phyloP scores from a whole-genome alignment of 306 rosid genomes.

The Quercus rubra region DNA sequence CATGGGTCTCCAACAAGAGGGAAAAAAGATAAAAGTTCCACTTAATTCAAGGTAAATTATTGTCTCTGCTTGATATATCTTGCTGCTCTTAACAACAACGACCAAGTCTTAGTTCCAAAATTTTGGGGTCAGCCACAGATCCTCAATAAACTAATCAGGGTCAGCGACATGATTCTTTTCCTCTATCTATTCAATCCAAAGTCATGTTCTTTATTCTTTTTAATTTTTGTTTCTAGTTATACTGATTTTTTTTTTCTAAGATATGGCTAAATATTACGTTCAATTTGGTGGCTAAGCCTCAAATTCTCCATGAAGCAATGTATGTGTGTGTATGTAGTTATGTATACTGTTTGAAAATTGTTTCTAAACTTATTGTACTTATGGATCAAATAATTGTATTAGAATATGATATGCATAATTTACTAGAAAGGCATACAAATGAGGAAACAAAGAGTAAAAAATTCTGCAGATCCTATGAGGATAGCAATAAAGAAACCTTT shows the following conservation, averaged over 20 bases:
- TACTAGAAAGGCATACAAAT: neutral
- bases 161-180: too few species aligned
- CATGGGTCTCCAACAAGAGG: slow-evolving; percentile 90
- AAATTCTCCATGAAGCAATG: neutral
- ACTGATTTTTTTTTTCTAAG: neutral
- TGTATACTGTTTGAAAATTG: neutral
- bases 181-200: too few species aligned
- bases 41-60: slow-evolving; percentile 84
- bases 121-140: too few species aligned
- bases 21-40: slow-evolving; percentile 92
- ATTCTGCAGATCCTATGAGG: neutral
- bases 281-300: neutral
- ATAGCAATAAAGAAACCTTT: neutral
- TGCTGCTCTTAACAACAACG: neutral
- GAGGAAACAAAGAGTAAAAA: neutral
- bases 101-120: too few species aligned
- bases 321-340: neutral
- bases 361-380: neutral
- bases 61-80: slow-evolving; percentile 22
- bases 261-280: neutral
- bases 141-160: too few species aligned
- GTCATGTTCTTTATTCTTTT: neutral
- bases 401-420: neutral
- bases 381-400: neutral
- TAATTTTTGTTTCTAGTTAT: neutral